These are phyloP conservation scores for Phytophthora macrochlamydospora DNA, from an alignment of 352 stramenopile genomes.

Conservation along the genomic window DNA sequence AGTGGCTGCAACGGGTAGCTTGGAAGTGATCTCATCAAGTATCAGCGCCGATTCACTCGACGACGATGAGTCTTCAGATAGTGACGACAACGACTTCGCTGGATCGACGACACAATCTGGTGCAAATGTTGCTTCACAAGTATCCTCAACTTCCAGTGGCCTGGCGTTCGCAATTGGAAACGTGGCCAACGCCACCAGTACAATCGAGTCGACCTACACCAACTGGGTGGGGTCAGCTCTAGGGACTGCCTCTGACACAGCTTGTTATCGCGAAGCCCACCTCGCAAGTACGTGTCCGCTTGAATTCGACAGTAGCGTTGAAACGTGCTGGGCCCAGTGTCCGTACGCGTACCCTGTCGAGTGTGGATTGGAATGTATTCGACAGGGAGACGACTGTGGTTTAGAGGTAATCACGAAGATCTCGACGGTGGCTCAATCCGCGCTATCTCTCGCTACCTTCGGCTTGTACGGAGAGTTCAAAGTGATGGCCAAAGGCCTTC, in stretches of 20 bases:
- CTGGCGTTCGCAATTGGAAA: conserved; percentile 8
- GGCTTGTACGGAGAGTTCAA: conserved; percentile 37
- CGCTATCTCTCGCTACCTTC: conserved; percentile 29
- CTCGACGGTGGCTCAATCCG: conserved; percentile 24
- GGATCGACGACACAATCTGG: neutral
- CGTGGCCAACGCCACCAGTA: conserved; percentile 25
- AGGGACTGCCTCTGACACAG: conserved; percentile 18
- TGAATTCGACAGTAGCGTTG: conserved; percentile 35
- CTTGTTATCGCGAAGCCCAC: conserved; percentile 44
- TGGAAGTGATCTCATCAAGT: conserved; percentile 4
- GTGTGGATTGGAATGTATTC: conserved; percentile 52
- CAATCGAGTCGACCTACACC: conserved; percentile 34
- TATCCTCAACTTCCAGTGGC: conserved; percentile 2
- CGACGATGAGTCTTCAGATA: conserved; percentile 24
- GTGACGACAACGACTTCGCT: neutral
- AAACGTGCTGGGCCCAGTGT: conserved; percentile 48
- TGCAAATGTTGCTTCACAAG: neutral
- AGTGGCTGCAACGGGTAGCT: conserved; percentile 14
- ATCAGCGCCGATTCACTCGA: conserved; percentile 8
- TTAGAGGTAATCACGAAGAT: conserved; percentile 42
- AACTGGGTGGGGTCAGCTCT: conserved; percentile 42
- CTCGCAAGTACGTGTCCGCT: conserved; percentile 36
- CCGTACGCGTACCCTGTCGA: conserved; percentile 39
- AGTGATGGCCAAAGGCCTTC: conserved; percentile 33
- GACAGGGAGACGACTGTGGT: conserved; percentile 48